Base-by-base conservation (phyloP, 1,284 basidiomycete genomes). In the Cerrena zonata region DNA sequence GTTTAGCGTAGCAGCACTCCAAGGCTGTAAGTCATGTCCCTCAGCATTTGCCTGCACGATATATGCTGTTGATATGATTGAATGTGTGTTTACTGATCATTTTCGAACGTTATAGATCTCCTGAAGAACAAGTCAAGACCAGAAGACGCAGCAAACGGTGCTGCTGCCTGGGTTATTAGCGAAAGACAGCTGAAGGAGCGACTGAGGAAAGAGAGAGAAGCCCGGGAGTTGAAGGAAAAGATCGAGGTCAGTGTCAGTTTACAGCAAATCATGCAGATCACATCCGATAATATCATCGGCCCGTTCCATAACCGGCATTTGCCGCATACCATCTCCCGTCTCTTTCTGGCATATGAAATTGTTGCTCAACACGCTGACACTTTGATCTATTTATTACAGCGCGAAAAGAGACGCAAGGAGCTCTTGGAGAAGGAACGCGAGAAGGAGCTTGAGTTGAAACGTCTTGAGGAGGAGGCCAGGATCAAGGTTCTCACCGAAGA, bases 1-100 rank as follows among this genome's bases (percentile, higher is more conserved):
- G 67, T 89, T 91, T 63, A 87, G 85, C 58, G 85, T 91, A 49
- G 89, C 90, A n/a, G 83, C 86, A 50, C 70, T 92, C 52, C 89
- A 91, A 69, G 89, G 88, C 63, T 91, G 85, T 87, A 65, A 77
- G 85, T 80, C 13, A 21, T 49, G 21, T 40, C 18, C 42, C 30
- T 15, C 30, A 7, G 15, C 30, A 15, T 34, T 15, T 34, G 7
- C 30, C 7, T 34, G 30, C 30, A 34, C 47, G 30, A 7, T 34
- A 7, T 15, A 34, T 34, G 30, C 30, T 15, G 7, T 7, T 34
- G 7, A 34, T 45, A 52, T 51, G 51, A 59, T 62, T 67, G 62
- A 66, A 57, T 36, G 41, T 39, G 15, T 23, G n/a, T 7, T 34
- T 34, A 15, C 30, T 7, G n/a, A n/a, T n/a, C n/a, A n/a, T n/a